Evolutionary conservation across 139 green algal genomes (phyloP), one percentile per base, ranked within the genome.

Genomic region (Tetradesmus lagerheimii): DNA sequence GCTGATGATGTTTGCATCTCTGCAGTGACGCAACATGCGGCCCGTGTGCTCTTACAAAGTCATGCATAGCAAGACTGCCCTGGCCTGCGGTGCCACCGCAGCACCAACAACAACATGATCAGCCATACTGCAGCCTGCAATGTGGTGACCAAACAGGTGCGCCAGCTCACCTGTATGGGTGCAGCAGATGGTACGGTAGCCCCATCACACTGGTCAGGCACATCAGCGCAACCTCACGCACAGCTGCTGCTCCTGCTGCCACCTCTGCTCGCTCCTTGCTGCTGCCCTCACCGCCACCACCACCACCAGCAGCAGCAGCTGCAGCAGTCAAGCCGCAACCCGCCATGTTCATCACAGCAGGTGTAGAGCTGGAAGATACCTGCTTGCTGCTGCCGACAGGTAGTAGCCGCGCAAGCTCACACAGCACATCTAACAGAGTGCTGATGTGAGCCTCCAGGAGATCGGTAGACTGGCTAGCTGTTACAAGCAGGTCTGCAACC

Each of bases 171-270:
- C 57, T 66, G 41, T 91, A 43, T 8, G 53, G 77, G 67, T 91
- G 87, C 78, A 91, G 66, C 87, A 91, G 39, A 16, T 86, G 87
- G 38, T 91, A 91, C 14, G 87, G 87, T 39, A 91, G 41, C 23
- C 79, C 27, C 53, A 81, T 87, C 15, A 41, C 27, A 25, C 76
- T 50, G 1, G 79, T 57, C 53, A 91, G 31, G 41, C 75, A 87
- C 78, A 67, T 47, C 78, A 91, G n/a, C 37, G 57, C 87, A 20
- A 66, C 35, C 57, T 91, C 87, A n/a, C 87, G 57, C 45, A 91
- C 83, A 35, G 9, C 31, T 29, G 62, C 83, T 27, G 57, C 83
- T 15, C 45, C 78, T 50, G 57, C 57, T 11, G 57, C 57, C 57
- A 71, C 57, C 57, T 71, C 57, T 71, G 25, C 23, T 9, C 57